Base-by-base conservation (phyloP, 129 eudicot genomes). In the Flaveria bidentis region DNA sequence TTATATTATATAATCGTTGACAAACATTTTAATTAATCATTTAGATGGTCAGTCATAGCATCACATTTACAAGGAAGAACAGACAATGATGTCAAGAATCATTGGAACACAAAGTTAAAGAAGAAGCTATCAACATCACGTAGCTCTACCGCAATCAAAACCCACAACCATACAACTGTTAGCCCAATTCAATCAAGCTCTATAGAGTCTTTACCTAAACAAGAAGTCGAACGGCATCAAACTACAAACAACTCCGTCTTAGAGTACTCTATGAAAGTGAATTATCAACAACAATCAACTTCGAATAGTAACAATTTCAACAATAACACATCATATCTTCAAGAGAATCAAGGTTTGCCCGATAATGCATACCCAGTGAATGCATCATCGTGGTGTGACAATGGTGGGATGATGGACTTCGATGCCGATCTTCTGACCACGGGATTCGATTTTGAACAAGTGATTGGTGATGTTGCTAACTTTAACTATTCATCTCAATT, bases 71-170 rank as follows among this genome's bases (percentile, higher is more conserved):
- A 73, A 15, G 94, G 94, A 76, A 86, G 97, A 79, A 91, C 97
- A 13, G 97, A 91, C 28, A 90, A 90, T 76, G 96, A 90, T 76
- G 85, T 90, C 42, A 90, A 91, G 83, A 91, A 91, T 63, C 84
- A 88, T 28, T 91, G 97, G 97, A 90, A 91, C 84, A 88, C 93
- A 42, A 91, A 91, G 71, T 51, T 91, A 67, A 91, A 88, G 86
- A 91, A 88, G 86, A 88, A 88, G 72, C 56, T 86, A 26, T 15
- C 57, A 3, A 46, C 80, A 28, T 79, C 82, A 9, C 63, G 62
- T 30, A 28, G 41, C 57, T 22, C 60, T 41, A 73, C 22, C 50
- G 7, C n/a, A 30, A 69, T 41, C 49, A 13, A 68, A 51, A 56
- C 22, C 28, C 26, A 49, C 22, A 26, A n/a, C 46, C 8, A 51